phyloP scores from a whole-genome alignment of 768 basidiomycete genomes.

The Lactarius akahatsu region DNA sequence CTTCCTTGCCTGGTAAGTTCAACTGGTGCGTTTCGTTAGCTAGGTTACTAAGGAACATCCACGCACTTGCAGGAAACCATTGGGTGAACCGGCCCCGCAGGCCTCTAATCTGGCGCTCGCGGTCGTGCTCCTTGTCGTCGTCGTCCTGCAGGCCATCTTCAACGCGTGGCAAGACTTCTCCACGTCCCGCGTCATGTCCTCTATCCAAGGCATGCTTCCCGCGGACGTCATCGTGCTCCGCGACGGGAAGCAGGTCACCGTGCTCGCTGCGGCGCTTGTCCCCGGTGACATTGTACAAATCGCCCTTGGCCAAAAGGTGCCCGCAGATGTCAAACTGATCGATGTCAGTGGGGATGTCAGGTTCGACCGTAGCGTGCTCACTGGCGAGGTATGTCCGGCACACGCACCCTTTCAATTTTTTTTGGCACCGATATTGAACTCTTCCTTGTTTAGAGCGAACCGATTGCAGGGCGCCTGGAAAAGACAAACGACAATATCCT shows the following conservation, averaged over 20 bases:
- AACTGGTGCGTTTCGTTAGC: neutral
- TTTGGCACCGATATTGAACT: conserved; percentile 32
- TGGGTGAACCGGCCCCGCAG: conserved; percentile 53
- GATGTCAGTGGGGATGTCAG: conserved; percentile 55
- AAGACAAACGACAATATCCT: conserved; percentile 36
- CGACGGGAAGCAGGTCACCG: conserved; percentile 45
- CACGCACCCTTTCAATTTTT: conserved; percentile 29
- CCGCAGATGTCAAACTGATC: conserved; percentile 68
- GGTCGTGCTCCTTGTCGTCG: conserved; percentile 50
- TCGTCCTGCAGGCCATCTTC: conserved; percentile 41
- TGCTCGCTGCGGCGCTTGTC: conserved; percentile 61
- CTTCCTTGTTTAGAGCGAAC: conserved; percentile 20
- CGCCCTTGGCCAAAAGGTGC: conserved; percentile 64
- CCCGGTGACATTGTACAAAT: conserved; percentile 67
- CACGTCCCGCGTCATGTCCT: conserved; percentile 57
- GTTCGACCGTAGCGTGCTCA: conserved; percentile 65
- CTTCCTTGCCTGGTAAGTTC: conserved; percentile 50
- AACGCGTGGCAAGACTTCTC: conserved; percentile 58
- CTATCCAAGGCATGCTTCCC: conserved; percentile 65
- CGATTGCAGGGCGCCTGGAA: conserved; percentile 30
- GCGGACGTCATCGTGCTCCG: conserved; percentile 62
- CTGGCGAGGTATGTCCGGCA: conserved; percentile 50
- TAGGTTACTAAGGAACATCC: neutral
- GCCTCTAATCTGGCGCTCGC: conserved; percentile 61
- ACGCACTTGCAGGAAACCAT: conserved; percentile 47